Percentiles rank a stretch among this genome's conserved stretches.
Conservation (phyloP, 768 basidiomycete species). For the Pleurotus sapidus region DNA sequence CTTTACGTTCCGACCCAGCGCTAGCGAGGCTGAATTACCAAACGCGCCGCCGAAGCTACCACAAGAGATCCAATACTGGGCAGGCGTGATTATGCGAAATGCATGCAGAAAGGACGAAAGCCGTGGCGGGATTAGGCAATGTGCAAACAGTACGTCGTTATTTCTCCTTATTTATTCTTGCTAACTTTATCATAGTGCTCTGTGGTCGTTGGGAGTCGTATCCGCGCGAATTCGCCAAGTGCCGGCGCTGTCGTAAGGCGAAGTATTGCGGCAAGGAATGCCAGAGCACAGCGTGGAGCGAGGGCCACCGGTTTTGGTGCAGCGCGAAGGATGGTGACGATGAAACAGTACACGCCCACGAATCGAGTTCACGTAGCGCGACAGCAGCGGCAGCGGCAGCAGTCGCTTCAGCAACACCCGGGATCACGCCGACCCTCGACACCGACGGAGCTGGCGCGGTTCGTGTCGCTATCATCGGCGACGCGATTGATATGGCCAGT, state of each 20-base stretch:
- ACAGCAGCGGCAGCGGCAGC: conserved; percentile 10
- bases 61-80: conserved; percentile 97
- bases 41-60: conserved; percentile 74
- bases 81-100: conserved; percentile 99
- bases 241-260: conserved; percentile 91
- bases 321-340: conserved; percentile 58
- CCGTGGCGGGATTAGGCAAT: conserved; percentile 91
- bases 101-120: conserved; percentile 97
- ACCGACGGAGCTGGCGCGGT: not conserved
- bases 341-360: conserved; percentile 24
- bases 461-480: not conserved
- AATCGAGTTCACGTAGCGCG: conserved; percentile 8
- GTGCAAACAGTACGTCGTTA: conserved; percentile 81
- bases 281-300: conserved; percentile 94
- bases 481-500: not conserved
- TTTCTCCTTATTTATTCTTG: not conserved
- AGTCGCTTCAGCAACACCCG: not conserved
- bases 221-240: conserved; percentile 96
- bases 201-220: conserved; percentile 94
- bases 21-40: conserved; percentile 70
- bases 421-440: not conserved
- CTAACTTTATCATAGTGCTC: conserved; percentile 54
- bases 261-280: conserved; percentile 99
- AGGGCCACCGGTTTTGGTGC: conserved; percentile 96
- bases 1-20: conserved; percentile 92